Conservation (phyloP, 129 eudicot genomes). For the Cynara cardunculus region DNA sequence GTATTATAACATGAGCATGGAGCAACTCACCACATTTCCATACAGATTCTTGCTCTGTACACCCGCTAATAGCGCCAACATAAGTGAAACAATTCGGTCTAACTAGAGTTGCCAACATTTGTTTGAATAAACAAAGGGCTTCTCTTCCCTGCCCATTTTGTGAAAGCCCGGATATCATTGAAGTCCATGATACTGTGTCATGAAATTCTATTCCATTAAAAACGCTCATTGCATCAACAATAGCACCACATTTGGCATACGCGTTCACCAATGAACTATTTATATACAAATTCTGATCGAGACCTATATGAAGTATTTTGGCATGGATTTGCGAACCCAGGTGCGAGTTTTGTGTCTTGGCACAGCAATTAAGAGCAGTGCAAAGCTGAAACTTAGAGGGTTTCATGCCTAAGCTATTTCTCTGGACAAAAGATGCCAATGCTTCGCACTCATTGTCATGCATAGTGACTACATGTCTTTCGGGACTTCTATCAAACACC, state of each 20-base stretch:
- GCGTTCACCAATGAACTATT: constrained; percentile 38
- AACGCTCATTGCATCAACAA: constrained; percentile 34
- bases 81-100: constrained; percentile 43
- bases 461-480: background rate
- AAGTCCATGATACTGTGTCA: constrained; percentile 51
- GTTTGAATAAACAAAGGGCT: constrained; percentile 35
- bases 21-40: constrained; percentile 29
- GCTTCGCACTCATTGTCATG: background rate
- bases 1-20: constrained; percentile 43
- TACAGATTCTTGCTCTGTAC: constrained; percentile 29
- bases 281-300: constrained; percentile 35
- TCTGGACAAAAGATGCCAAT: background rate
- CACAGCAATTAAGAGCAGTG: constrained; percentile 31
- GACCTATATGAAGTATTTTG: constrained; percentile 19
- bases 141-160: constrained; percentile 39
- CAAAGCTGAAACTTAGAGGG: constrained; percentile 39
- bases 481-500: constrained; percentile 24
- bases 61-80: constrained; percentile 44
- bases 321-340: constrained; percentile 42
- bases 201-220: constrained; percentile 34
- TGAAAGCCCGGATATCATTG: constrained; percentile 43
- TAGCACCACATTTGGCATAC: constrained; percentile 40
- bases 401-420: constrained; percentile 11
- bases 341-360: constrained; percentile 25
- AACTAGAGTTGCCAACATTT: constrained; percentile 28